Conservation (phyloP, 495 filamentous ascomycete genomes). For the Penicillium alfredii region DNA sequence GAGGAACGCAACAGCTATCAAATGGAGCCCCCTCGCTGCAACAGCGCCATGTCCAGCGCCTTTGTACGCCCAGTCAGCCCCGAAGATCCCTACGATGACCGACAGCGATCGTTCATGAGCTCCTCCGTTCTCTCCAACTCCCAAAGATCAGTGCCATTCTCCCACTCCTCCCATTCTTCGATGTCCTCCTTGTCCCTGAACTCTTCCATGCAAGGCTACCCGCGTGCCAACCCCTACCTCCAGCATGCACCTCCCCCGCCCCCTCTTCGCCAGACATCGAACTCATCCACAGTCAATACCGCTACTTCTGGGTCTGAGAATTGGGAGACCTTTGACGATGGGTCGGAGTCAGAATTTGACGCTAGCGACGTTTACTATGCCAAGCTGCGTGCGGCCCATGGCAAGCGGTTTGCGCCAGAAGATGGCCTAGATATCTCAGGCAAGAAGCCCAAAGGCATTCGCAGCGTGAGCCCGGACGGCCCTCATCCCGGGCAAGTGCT, state of each 20-base stretch:
- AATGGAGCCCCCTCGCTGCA: slow-evolving; percentile 55
- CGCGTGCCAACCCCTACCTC: slow-evolving; percentile 38
- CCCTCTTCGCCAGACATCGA: slow-evolving; percentile 63
- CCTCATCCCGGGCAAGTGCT: slow-evolving; percentile 35
- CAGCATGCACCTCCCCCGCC: slow-evolving; percentile 42
- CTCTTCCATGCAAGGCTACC: slow-evolving; percentile 34
- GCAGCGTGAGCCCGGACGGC: slow-evolving; percentile 41
- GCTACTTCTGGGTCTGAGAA: slow-evolving; percentile 78
- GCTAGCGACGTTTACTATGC: slow-evolving; percentile 71
- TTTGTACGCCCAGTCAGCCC: slow-evolving; percentile 72
- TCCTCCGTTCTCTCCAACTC: slow-evolving; percentile 39
- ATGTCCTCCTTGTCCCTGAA: slow-evolving; percentile 34
- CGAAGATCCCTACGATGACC: slow-evolving; percentile 82
- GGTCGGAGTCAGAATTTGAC: slow-evolving; percentile 67
- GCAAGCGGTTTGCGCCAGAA: slow-evolving; percentile 58
- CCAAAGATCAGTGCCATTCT: slow-evolving; percentile 35
- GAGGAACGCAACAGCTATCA: slow-evolving; percentile 55
- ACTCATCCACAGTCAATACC: slow-evolving; percentile 57
- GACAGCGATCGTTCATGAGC: slow-evolving; percentile 46
- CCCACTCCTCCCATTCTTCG: slow-evolving; percentile 38
- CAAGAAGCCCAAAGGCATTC: slow-evolving; percentile 51
- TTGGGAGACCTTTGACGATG: slow-evolving; percentile 89
- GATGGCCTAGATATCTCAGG: slow-evolving; percentile 44
- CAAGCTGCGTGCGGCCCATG: slow-evolving; percentile 60
- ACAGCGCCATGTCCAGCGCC: slow-evolving; percentile 58